Evolutionary conservation across 768 basidiomycete species (phyloP).

Genomic region (Pisolithus marmoratus): DNA sequence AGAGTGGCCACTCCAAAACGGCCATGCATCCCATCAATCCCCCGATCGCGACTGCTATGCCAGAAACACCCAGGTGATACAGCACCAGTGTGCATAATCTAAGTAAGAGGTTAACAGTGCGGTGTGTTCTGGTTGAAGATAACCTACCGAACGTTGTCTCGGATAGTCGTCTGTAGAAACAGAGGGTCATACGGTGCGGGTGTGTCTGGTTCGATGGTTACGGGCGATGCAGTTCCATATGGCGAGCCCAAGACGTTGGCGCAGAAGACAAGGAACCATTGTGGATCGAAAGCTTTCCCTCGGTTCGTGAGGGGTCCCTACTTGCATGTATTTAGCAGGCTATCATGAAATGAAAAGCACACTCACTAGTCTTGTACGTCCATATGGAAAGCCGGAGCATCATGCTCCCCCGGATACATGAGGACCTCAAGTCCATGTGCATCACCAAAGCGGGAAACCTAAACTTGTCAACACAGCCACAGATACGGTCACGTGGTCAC

Average conservation of each 20-base stretch:
- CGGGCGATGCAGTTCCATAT: conserved; percentile 87
- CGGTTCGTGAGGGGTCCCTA: conserved; percentile 95
- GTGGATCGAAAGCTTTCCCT: conserved; percentile 88
- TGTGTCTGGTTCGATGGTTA: conserved; percentile 76
- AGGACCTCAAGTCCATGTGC: too few species aligned
- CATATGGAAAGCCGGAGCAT: too few species aligned
- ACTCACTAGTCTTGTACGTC: conserved; percentile 96
- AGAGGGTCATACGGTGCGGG: conserved; percentile 81
- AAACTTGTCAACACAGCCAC: too few species aligned
- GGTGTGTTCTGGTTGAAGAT: background rate
- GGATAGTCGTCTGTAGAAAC: conserved; percentile 85
- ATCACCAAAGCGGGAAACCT: too few species aligned
- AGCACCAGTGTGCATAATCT: conserved; percentile 87
- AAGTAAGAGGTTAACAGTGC: background rate
- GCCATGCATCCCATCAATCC: conserved; percentile 99
- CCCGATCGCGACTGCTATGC: conserved; percentile 87
- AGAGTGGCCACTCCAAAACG: conserved; percentile 92
- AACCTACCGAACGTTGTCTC: conserved; percentile 86
- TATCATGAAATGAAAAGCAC: background rate
- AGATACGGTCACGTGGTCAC: too few species aligned
- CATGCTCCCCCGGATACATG: too few species aligned
- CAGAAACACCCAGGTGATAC: conserved; percentile 70
- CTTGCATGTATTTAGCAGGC: conserved; percentile 40
- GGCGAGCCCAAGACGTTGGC: conserved; percentile 91
- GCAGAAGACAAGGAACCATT: conserved; percentile 89